A percentile compares a stretch with the other conserved stretches of the same genome.
Evolutionary conservation across 306 rosid species (phyloP).

Genomic region (Clitoria ternatea): DNA sequence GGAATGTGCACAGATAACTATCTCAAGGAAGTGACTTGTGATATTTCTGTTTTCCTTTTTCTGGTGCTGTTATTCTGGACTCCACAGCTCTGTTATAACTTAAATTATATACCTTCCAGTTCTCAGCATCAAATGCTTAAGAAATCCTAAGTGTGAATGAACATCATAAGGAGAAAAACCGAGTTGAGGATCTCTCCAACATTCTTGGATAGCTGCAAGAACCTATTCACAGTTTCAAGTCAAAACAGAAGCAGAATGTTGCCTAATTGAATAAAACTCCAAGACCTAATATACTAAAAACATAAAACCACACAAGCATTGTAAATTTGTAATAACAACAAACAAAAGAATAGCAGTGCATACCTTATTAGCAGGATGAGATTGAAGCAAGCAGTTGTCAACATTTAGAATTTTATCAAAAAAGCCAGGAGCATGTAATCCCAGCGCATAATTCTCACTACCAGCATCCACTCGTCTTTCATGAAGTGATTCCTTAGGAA

Average conservation of each 20-base stretch:
- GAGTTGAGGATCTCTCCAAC: constrained; percentile 81
- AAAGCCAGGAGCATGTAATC: constrained; percentile 82
- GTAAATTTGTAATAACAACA: no score
- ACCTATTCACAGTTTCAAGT: constrained; percentile 52
- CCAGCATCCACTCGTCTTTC: constrained; percentile 43
- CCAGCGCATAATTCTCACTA: constrained; percentile 53
- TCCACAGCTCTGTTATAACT: background rate
- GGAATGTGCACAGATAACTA: background rate
- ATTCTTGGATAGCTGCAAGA: constrained; percentile 78
- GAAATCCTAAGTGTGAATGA: constrained; percentile 76
- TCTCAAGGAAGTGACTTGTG: background rate
- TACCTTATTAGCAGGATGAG: constrained; percentile 78
- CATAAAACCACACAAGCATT: background rate
- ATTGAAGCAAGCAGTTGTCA: constrained; percentile 77
- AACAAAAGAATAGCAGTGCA: background rate
- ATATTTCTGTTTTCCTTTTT: background rate
- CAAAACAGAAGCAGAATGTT: constrained; percentile 36
- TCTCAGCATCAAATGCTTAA: constrained; percentile 94
- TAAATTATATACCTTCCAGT: constrained; percentile 71
- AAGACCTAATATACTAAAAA: background rate
- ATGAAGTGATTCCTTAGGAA: constrained; percentile 50
- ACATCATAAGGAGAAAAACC: constrained; percentile 78
- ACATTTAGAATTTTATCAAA: constrained; percentile 74
- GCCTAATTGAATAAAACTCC: constrained; percentile 1
- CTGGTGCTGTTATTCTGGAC: background rate